phyloP scores from a whole-genome alignment of 495 filamentous ascomycete genomes.

The Lophium mytilinum region DNA sequence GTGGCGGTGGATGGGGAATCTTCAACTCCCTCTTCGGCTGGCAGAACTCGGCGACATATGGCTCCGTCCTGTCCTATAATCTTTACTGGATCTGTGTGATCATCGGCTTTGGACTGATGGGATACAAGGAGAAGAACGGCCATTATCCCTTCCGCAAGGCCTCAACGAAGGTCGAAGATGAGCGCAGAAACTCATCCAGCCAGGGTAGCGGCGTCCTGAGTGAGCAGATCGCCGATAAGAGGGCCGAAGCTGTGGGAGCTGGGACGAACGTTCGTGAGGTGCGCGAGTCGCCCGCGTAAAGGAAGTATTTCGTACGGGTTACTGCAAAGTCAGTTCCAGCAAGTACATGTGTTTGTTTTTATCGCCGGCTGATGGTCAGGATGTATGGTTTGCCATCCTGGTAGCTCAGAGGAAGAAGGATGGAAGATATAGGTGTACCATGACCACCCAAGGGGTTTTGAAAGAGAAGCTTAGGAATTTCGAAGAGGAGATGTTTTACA shows the following conservation, averaged over 20 bases:
- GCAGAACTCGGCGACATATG: conserved; percentile 83
- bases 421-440: no score
- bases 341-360: no score
- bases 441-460: no score
- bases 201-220: not conserved
- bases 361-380: no score
- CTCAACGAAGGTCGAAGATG: not conserved
- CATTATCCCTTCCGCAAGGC: conserved; percentile 53
- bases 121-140: conserved; percentile 60
- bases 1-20: conserved; percentile 80
- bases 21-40: conserved; percentile 82
- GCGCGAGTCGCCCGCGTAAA: not conserved
- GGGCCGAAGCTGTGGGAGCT: not conserved
- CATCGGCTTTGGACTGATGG: conserved; percentile 49
- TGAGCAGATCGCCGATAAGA: not conserved
- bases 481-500: no score
- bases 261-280: not conserved
- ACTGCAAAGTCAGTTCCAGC: no score
- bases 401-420: no score
- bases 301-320: not conserved
- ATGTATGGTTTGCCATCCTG: no score
- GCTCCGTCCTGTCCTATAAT: conserved; percentile 79
- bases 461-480: no score
- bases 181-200: not conserved
- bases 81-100: conserved; percentile 74